Percentiles rank a stretch among this genome's conserved stretches.
Evolutionary conservation across 768 basidiomycete genomes (phyloP).

Genomic region (Trametes meyenii): DNA sequence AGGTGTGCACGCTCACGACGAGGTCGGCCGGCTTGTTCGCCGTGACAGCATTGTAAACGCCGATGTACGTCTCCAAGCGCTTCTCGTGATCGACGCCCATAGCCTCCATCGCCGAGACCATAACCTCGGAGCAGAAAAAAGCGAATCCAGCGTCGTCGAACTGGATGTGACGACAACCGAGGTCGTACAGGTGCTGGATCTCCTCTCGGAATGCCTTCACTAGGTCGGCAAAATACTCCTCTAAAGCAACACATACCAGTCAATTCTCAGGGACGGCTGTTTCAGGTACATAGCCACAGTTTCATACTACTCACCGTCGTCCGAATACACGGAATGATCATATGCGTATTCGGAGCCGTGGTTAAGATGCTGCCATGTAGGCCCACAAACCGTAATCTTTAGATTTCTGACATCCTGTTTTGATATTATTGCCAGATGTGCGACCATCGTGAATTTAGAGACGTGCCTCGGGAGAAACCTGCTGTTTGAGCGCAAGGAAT

Average conservation of each 20-base stretch:
- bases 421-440: neutral
- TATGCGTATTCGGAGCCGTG: slow-evolving; percentile 61
- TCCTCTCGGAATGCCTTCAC: slow-evolving; percentile 49
- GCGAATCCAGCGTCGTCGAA: slow-evolving; percentile 50
- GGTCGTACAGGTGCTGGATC: slow-evolving; percentile 45
- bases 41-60: slow-evolving; percentile 60
- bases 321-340: slow-evolving; percentile 57
- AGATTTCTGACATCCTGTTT: slow-evolving; percentile 60
- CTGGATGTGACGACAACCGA: slow-evolving; percentile 47
- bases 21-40: slow-evolving; percentile 54
- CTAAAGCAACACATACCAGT: slow-evolving; percentile 12
- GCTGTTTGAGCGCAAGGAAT: slow-evolving; percentile 58
- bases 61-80: slow-evolving; percentile 64
- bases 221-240: slow-evolving; percentile 51
- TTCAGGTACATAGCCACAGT: slow-evolving; percentile 11
- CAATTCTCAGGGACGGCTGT: neutral
- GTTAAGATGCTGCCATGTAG: slow-evolving; percentile 71
- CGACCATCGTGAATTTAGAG: neutral
- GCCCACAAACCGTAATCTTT: slow-evolving; percentile 71
- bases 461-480: slow-evolving; percentile 56
- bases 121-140: slow-evolving; percentile 65
- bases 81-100: slow-evolving; percentile 62
- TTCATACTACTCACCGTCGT: slow-evolving; percentile 47
- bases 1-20: slow-evolving; percentile 59
- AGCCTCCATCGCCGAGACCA: slow-evolving; percentile 55